These are phyloP conservation scores for Penicillium subrubescens DNA, from an alignment of 495 filamentous ascomycete species.

Conservation along the genomic window DNA sequence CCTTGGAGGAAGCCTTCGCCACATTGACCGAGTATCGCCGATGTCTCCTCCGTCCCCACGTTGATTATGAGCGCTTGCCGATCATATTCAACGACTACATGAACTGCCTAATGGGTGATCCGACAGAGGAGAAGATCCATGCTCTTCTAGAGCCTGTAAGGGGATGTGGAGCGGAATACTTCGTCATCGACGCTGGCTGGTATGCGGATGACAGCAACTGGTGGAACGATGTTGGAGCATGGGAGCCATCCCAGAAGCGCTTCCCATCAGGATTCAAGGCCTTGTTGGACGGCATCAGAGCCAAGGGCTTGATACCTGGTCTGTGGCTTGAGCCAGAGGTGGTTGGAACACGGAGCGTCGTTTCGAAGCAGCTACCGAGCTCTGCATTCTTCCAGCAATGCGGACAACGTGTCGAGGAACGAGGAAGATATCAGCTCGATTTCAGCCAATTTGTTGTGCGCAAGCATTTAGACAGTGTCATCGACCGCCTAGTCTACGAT, in stretches of 20 bases:
- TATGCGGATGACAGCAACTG: constrained; percentile 30
- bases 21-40: constrained; percentile 25
- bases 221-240: constrained; percentile 32
- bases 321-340: constrained; percentile 34
- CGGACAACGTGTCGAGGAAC: not conserved
- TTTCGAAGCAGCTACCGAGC: constrained; percentile 14
- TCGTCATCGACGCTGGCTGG: constrained; percentile 33
- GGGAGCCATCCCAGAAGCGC: constrained; percentile 31
- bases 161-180: constrained; percentile 21
- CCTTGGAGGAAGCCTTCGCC: constrained; percentile 21
- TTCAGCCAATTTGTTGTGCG: not conserved
- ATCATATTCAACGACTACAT: constrained; percentile 36
- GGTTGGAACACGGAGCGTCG: constrained; percentile 22
- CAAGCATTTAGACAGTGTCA: not conserved
- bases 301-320: constrained; percentile 22
- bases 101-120: constrained; percentile 36
- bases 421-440: not conserved
- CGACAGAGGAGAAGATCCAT: constrained; percentile 27
- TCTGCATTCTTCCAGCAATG: constrained; percentile 26
- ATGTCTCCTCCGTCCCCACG: constrained; percentile 14
- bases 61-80: constrained; percentile 18
- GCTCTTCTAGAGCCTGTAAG: constrained; percentile 18
- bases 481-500: constrained; percentile 9
- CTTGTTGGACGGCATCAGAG: constrained; percentile 8
- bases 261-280: constrained; percentile 26